These are phyloP conservation scores for Colletotrichum sp. DNA, from an alignment of 2,329 filamentous ascomycete genomes.

Conservation along the genomic window DNA sequence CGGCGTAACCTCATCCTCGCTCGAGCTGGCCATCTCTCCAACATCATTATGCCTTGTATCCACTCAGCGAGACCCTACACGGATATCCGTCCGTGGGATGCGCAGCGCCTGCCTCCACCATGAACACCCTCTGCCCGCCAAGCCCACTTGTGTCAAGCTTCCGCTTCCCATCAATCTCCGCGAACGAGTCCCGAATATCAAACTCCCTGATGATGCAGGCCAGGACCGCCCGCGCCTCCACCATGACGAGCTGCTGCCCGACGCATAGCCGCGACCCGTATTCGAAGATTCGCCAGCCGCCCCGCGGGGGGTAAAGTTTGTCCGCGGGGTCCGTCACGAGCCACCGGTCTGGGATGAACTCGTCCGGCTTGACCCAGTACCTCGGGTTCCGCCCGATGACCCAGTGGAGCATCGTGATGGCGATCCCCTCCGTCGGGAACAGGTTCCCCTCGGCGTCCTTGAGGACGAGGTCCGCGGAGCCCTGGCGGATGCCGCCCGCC, in stretches of 20 bases:
- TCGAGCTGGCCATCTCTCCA: neutral
- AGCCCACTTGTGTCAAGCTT: conserved; percentile 8
- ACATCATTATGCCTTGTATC: neutral
- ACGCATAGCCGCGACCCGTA: conserved; percentile 58
- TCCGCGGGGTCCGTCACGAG: conserved; percentile 26
- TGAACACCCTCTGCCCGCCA: conserved; percentile 10
- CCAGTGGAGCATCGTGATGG: conserved; percentile 44
- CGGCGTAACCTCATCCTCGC: neutral
- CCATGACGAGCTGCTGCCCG: conserved; percentile 44
- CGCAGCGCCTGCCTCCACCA: conserved; percentile 19
- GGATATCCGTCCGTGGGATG: conserved; percentile 19
- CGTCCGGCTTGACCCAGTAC: conserved; percentile 46
- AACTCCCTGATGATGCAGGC: conserved; percentile 51
- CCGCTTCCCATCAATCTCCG: conserved; percentile 7
- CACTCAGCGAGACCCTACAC: conserved; percentile 4
- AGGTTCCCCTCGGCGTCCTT: conserved; percentile 45
- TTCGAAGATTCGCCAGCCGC: conserved; percentile 56
- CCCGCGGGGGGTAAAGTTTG: conserved; percentile 24
- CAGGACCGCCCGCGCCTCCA: conserved; percentile 50
- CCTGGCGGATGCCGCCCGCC: conserved; percentile 47
- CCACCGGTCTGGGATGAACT: conserved; percentile 55
- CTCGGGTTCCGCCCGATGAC: conserved; percentile 41
- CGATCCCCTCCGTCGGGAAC: conserved; percentile 49
- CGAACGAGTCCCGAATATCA: conserved; percentile 32
- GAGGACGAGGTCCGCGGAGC: conserved; percentile 39